Base-by-base conservation (phyloP, 352 stramenopile genomes). In the Phytophthora crassamura region DNA sequence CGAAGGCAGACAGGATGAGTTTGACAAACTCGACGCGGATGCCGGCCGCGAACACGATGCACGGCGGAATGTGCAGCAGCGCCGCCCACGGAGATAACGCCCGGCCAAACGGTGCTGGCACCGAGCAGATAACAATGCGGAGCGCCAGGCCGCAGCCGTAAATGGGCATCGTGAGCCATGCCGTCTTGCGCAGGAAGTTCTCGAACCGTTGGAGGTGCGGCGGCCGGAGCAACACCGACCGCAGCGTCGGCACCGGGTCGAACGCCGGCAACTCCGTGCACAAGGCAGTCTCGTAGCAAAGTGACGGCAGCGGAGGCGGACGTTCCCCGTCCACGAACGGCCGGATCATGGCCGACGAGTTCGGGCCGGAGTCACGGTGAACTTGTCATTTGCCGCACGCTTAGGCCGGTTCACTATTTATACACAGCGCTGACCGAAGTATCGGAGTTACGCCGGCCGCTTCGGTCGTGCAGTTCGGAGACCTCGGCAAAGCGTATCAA, bases 11-110 rank as follows among this genome's bases (percentile, higher is more conserved):
- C 16, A 73, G 30, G 49, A 73, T 64, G 22, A 73, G 59, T 20
- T 73, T 73, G 15, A 67, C 65, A 38, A 73, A 73, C 32, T 73
- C 65, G 3, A 64, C 32, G 14, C 59, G 65, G 20, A 69, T 61
- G 6, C 59, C 59, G 1, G 51, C 46, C 0, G 59, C 53, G 46
- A 73, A 73, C 3, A 73, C 65, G 34, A 73, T 61, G 20, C 53
- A 64, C 8, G 59, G 51, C 16, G 59, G 65, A 30, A 73, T 43
- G 20, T 73, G 65, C 11, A 73, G 42, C 25, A 73, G 3, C 0
- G 65, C 65, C 3, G 59, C 55, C 47, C 33, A 54, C 0, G 65
- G 65, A 7, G 65, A 33, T 0, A 73, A 11, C 5, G 40, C 7
- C 0, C 65, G 51, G 1, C 65, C 65, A 4, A 73, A 7, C 4